phyloP scores from a whole-genome alignment of 306 rosid species.

The Cucurbita pepo region DNA sequence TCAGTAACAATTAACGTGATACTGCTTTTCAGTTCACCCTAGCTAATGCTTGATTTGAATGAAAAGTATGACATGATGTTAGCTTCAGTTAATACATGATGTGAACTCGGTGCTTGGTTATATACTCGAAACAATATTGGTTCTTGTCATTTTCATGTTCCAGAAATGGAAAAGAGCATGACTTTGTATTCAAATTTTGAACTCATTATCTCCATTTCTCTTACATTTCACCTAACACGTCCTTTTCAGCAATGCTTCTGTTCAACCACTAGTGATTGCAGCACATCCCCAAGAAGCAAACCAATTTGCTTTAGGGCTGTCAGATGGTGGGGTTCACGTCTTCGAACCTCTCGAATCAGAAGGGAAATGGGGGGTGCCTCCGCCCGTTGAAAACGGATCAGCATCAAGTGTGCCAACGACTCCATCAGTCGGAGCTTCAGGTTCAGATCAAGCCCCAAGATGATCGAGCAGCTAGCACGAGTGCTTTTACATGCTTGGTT shows the following conservation, averaged over 20 bases:
- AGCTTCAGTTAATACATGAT: neutral
- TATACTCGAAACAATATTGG: neutral
- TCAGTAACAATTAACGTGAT: neutral
- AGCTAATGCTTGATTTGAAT: neutral
- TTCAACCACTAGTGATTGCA: constrained; percentile 71
- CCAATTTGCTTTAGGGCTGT: constrained; percentile 79
- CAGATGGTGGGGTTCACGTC: constrained; percentile 88
- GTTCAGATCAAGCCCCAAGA: constrained; percentile 78
- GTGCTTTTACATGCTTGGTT: constrained; percentile 63
- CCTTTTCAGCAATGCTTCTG: constrained; percentile 35
- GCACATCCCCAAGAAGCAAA: constrained; percentile 93
- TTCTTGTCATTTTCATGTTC: neutral
- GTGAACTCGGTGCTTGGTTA: neutral
- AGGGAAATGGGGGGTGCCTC: constrained; percentile 83
- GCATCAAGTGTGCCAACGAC: constrained; percentile 42
- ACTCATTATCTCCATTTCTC: neutral
- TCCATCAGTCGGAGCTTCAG: constrained; percentile 56
- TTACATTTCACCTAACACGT: neutral
- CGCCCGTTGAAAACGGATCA: constrained; percentile 78
- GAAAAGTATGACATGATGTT: neutral
- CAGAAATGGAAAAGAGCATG: neutral
- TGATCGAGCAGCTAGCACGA: constrained; percentile 35
- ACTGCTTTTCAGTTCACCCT: neutral
- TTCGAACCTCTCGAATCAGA: constrained; percentile 91
- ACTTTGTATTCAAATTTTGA: neutral